Conservation (phyloP, 129 eudicot species). For the Glebionis coronaria region DNA sequence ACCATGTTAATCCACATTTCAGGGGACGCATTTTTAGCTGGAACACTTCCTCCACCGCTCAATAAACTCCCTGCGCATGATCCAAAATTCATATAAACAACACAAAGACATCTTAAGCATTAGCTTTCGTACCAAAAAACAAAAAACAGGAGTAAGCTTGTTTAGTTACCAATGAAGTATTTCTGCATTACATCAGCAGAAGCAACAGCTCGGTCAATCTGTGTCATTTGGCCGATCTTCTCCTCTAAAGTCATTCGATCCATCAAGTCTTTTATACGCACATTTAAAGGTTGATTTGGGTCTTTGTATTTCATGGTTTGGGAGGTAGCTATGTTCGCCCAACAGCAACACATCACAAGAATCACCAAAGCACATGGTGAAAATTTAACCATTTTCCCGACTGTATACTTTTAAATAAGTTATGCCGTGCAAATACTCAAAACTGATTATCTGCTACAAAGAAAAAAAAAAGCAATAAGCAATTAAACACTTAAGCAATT, state of each 20-base stretch:
- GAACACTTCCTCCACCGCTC: conserved; percentile 88
- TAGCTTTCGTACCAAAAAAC: not conserved
- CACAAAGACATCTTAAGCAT: not conserved
- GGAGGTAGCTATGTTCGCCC: conserved; percentile 32
- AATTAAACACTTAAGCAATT: not conserved
- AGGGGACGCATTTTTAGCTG: conserved; percentile 60
- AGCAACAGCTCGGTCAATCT: conserved; percentile 66
- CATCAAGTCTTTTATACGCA: conserved; percentile 61
- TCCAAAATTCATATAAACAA: not conserved
- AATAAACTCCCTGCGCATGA: conserved; percentile 62
- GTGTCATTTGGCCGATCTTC: conserved; percentile 82
- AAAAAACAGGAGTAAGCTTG: not conserved
- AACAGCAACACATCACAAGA: conserved; percentile 45
- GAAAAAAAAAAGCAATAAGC: not conserved
- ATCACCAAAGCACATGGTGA: conserved; percentile 22
- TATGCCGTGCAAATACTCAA: too few species aligned
- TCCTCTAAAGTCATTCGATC: conserved; percentile 70
- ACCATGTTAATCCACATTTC: conserved; percentile 75
- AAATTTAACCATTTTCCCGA: conserved; percentile 40
- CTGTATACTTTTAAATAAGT: not conserved
- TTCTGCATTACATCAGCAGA: conserved; percentile 65
- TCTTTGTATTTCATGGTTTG: conserved; percentile 52
- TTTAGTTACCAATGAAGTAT: conserved; percentile 50
- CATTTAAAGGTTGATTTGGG: conserved; percentile 49
- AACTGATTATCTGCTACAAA: not conserved